Conservation (phyloP, 768 basidiomycete genomes). For the Mrakia gelida region DNA sequence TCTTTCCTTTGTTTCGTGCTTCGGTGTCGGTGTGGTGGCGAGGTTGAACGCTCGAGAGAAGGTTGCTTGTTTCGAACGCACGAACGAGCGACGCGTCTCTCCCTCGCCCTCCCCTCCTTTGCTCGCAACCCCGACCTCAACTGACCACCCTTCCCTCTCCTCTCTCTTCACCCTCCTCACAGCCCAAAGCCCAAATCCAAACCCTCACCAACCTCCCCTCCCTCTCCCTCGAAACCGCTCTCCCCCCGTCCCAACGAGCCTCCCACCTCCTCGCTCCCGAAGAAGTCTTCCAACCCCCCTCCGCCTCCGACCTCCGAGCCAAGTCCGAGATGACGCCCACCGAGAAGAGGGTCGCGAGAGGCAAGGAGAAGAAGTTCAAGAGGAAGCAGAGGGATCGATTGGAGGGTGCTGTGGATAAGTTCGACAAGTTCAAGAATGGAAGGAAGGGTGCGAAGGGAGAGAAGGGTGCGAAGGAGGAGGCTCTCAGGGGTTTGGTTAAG, state of each 20-base stretch:
- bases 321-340: conserved; percentile 76
- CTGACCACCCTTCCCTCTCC: neutral
- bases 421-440: conserved; percentile 11
- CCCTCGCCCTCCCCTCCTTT: neutral
- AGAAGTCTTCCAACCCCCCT: conserved; percentile 64
- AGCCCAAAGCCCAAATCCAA: conserved; percentile 87
- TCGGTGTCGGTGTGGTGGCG: neutral
- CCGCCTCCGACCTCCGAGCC: conserved; percentile 55
- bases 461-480: conserved; percentile 79
- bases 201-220: conserved; percentile 77
- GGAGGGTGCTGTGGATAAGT: conserved; percentile 64
- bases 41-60: neutral
- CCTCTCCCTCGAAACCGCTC: conserved; percentile 78
- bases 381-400: conserved; percentile 65
- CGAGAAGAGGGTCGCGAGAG: conserved; percentile 67
- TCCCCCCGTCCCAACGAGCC: conserved; percentile 73
- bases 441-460: conserved; percentile 42
- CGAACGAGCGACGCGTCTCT: conserved; percentile 3
- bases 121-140: too few species aligned
- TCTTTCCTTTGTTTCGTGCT: neutral
- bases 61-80: neutral
- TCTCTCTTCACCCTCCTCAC: neutral
- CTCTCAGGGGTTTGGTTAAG: conserved; percentile 75
- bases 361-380: conserved; percentile 47
- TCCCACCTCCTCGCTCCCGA: conserved; percentile 86